phyloP scores from a whole-genome alignment of 2,329 filamentous ascomycete species.

The Purpureocillium lavendulum region DNA sequence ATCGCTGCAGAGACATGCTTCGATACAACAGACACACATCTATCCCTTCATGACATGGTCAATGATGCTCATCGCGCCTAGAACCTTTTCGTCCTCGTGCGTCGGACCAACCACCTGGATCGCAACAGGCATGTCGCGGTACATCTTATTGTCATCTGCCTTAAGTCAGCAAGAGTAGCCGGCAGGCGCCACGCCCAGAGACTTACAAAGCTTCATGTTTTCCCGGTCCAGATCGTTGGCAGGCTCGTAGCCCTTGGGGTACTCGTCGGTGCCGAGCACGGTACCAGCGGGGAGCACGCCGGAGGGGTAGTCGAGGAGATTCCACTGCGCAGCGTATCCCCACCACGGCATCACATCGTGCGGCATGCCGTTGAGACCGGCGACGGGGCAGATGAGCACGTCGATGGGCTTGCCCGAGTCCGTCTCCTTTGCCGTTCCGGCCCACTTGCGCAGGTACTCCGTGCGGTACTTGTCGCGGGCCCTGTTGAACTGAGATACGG shows the following conservation, averaged over 20 bases:
- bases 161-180: background rate
- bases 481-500: conserved; percentile 16
- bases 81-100: conserved; percentile 10
- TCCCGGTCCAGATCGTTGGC: conserved; percentile 9
- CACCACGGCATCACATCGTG: conserved; percentile 41
- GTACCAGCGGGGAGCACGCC: conserved; percentile 9
- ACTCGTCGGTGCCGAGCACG: conserved; percentile 7
- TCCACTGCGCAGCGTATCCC: conserved; percentile 61
- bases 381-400: conserved; percentile 53
- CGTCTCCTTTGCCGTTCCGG: conserved; percentile 18
- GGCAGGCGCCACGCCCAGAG: background rate
- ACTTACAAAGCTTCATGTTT: conserved; percentile 10
- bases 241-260: conserved; percentile 6
- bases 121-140: conserved; percentile 10
- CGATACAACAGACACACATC: too few species aligned
- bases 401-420: conserved; percentile 34
- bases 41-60: conserved; percentile 4
- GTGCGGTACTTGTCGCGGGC: conserved; percentile 30
- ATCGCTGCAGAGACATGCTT: too few species aligned
- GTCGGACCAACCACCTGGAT: conserved; percentile 10
- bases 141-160: conserved; percentile 8
- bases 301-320: conserved; percentile 56
- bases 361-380: conserved; percentile 40
- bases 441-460: conserved; percentile 28
- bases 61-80: conserved; percentile 10